Evolutionary conservation across 805 yeast genomes (phyloP).

Genomic region (Kregervanrija pseudodelftensis): DNA sequence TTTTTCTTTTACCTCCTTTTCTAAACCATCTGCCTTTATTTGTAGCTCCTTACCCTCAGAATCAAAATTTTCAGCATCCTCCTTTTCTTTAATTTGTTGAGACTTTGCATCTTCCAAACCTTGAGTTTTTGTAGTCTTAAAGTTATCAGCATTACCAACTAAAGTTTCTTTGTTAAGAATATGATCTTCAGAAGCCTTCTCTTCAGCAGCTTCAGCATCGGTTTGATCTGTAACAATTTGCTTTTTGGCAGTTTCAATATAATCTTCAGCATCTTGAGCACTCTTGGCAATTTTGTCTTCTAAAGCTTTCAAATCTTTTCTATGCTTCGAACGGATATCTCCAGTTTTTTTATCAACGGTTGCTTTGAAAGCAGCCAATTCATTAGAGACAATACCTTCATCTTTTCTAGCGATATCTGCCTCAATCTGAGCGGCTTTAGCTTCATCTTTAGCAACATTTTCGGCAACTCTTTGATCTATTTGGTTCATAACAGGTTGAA

Average conservation of each 20-base stretch:
- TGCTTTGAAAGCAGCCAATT: slow-evolving; percentile 31
- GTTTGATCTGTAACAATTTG: slow-evolving; percentile 39
- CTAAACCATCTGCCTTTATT: slow-evolving; percentile 31
- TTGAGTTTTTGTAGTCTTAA: slow-evolving; percentile 28
- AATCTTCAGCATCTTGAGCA: slow-evolving; percentile 29
- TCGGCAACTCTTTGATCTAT: slow-evolving; percentile 43
- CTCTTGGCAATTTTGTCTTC: slow-evolving; percentile 21
- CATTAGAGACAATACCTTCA: slow-evolving; percentile 27
- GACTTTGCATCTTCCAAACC: slow-evolving; percentile 25
- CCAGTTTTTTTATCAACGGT: slow-evolving; percentile 36
- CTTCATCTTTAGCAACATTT: slow-evolving; percentile 27
- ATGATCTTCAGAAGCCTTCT: slow-evolving; percentile 39
- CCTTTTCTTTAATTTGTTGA: slow-evolving; percentile 26
- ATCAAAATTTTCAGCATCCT: slow-evolving; percentile 30
- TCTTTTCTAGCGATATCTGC: slow-evolving; percentile 24
- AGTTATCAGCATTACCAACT: slow-evolving; percentile 35
- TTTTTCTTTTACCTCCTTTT: slow-evolving; percentile 31
- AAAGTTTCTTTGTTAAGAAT: slow-evolving; percentile 36
- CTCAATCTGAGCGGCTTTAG: slow-evolving; percentile 21
- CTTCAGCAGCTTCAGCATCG: slow-evolving; percentile 41
- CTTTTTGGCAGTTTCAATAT: slow-evolving; percentile 33
- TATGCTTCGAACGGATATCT: slow-evolving; percentile 18
- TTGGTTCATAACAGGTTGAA: slow-evolving; percentile 44
- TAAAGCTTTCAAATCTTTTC: slow-evolving; percentile 17
- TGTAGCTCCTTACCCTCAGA: slow-evolving; percentile 33